A percentile compares a stretch with the other conserved stretches of the same genome.
Evolutionary conservation across 108 stramenopile species (phyloP).

Genomic region (Skeletonema tropicum): DNA sequence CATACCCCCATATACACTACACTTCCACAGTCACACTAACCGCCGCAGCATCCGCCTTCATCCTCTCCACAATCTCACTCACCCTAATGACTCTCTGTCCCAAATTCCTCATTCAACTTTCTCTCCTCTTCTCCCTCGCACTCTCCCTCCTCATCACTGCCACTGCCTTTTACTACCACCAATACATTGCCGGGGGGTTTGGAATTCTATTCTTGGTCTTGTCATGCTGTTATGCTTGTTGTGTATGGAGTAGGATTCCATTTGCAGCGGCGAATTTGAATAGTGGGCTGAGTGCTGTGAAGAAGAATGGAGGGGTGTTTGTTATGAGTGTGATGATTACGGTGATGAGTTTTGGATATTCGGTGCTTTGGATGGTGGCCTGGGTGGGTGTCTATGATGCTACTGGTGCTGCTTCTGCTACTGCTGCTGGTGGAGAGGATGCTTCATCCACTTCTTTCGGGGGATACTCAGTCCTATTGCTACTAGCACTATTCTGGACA

Average conservation of each 20-base stretch:
- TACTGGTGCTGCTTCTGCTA: background rate
- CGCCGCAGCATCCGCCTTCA: conserved; percentile 19
- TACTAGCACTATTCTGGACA: conserved; percentile 49
- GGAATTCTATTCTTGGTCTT: conserved; percentile 63
- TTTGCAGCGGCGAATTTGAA: conserved; percentile 78
- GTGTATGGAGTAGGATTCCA: conserved; percentile 79
- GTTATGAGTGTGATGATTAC: conserved; percentile 57
- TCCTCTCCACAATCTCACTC: conserved; percentile 46
- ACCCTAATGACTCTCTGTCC: conserved; percentile 72
- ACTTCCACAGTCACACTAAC: conserved; percentile 28
- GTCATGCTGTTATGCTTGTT: conserved; percentile 62
- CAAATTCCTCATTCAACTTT: conserved; percentile 61
- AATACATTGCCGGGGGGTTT: conserved; percentile 47
- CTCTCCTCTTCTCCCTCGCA: conserved; percentile 56
- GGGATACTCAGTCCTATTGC: conserved; percentile 37
- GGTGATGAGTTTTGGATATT: conserved; percentile 61
- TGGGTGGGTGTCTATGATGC: conserved; percentile 38
- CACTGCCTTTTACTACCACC: conserved; percentile 42
- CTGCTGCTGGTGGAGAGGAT: background rate
- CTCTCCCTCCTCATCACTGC: conserved; percentile 45
- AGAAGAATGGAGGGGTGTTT: conserved; percentile 60
- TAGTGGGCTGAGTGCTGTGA: conserved; percentile 71
- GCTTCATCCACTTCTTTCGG: conserved; percentile 2
- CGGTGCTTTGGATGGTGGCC: conserved; percentile 62
- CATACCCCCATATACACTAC: no score